phyloP scores from a whole-genome alignment of 2,329 filamentous ascomycete genomes.

The Purpureocillium takamizusanense region DNA sequence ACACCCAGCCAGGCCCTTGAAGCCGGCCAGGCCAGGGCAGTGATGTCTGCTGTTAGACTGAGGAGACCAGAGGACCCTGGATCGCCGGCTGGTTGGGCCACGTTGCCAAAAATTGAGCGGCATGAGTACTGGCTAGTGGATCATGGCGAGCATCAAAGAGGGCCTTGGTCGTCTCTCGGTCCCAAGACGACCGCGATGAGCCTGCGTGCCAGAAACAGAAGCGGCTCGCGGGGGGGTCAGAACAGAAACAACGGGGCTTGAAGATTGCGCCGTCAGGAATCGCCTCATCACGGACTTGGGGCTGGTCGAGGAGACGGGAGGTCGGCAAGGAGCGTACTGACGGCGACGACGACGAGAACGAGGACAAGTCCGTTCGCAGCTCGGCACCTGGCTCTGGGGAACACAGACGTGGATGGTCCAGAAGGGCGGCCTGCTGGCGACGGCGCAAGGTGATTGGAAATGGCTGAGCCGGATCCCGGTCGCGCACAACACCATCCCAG shows the following conservation, averaged over 20 bases:
- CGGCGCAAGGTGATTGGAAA: conserved; percentile 9
- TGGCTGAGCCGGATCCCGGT: conserved; percentile 8
- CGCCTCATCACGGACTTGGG: too few species aligned
- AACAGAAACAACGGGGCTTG: too few species aligned
- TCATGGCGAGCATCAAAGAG: too few species aligned
- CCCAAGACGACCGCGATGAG: too few species aligned
- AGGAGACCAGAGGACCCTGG: conserved; percentile 4
- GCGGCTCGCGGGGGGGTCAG: too few species aligned
- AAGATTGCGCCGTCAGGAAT: too few species aligned
- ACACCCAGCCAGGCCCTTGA: too few species aligned
- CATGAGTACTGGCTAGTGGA: background rate
- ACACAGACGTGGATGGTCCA: conserved; percentile 6
- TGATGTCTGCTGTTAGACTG: conserved; percentile 3
- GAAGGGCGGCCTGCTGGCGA: conserved; percentile 11
- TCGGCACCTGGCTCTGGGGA: conserved; percentile 3
- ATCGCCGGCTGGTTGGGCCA: conserved; percentile 3
- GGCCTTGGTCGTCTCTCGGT: too few species aligned
- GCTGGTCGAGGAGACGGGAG: too few species aligned
- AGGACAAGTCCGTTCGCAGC: too few species aligned
- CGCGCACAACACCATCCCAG: too few species aligned
- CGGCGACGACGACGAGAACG: background rate
- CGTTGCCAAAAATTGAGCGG: conserved; percentile 1
- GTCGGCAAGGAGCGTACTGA: background rate
- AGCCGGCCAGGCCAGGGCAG: background rate
- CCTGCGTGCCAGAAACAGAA: too few species aligned